Percentiles rank a stretch among this genome's conserved stretches.
phyloP scores from a whole-genome alignment of 1,139 yeast genomes.

The Hansenula lynferdii region DNA sequence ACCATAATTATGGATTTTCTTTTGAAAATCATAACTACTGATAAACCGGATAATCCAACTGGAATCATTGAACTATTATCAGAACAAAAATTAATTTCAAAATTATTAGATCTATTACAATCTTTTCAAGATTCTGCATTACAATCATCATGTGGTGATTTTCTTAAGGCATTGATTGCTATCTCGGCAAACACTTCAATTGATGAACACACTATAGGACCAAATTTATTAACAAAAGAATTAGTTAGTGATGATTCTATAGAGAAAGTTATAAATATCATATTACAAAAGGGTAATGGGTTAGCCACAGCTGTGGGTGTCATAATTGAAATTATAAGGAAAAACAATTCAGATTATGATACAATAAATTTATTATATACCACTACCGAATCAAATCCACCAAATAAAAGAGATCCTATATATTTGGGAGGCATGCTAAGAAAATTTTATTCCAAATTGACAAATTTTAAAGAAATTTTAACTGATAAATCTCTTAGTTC shows the following conservation, averaged over 20 bases:
- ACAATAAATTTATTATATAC: slow-evolving; percentile 80
- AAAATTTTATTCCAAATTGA: slow-evolving; percentile 26
- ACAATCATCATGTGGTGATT: slow-evolving; percentile 95
- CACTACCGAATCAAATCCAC: slow-evolving; percentile 81
- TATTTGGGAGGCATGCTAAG: slow-evolving; percentile 33
- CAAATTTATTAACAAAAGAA: slow-evolving; percentile 86
- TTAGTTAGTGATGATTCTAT: slow-evolving; percentile 71
- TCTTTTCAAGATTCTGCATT: slow-evolving; percentile 51
- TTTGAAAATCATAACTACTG: slow-evolving; percentile 57
- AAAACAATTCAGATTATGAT: slow-evolving; percentile 95
- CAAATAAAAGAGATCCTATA: slow-evolving; percentile 82
- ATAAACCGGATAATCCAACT: slow-evolving; percentile 59
- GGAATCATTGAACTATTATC: slow-evolving; percentile 53
- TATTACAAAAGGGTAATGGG: slow-evolving; percentile 76
- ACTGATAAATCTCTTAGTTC: slow-evolving; percentile 19
- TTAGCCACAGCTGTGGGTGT: slow-evolving; percentile 93
- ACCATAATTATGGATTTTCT: slow-evolving; percentile 76
- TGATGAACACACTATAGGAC: slow-evolving; percentile 85
- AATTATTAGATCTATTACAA: slow-evolving; percentile 44
- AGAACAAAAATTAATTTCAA: slow-evolving; percentile 46
- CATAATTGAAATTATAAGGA: slow-evolving; percentile 89
- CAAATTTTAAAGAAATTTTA: slow-evolving; percentile 47
- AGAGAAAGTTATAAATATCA: slow-evolving; percentile 57
- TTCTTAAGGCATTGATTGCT: slow-evolving; percentile 86
- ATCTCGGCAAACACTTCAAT: slow-evolving; percentile 77